phyloP scores from a whole-genome alignment of 2,329 filamentous ascomycete genomes.

The Magnaporthales sp. region DNA sequence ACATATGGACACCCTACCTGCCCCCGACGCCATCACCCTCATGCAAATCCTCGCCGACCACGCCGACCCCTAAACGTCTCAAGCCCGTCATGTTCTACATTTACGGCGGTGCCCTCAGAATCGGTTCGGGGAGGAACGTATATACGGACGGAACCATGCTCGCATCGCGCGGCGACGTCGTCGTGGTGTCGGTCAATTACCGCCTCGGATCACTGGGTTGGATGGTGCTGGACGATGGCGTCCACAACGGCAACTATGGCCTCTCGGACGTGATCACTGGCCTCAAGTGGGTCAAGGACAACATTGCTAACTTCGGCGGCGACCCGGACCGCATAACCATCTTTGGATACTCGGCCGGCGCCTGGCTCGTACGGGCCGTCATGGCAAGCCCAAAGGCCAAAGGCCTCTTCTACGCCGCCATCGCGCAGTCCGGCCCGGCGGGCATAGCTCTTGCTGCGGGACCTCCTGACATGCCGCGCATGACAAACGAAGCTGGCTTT shows the following conservation, averaged over 20 bases:
- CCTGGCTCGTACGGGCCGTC: constrained; percentile 15
- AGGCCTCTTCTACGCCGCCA: constrained; percentile 20
- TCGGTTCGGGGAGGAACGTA: constrained; percentile 30
- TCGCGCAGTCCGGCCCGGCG: constrained; percentile 19
- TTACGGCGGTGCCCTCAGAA: constrained; percentile 32
- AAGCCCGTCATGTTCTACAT: constrained; percentile 39
- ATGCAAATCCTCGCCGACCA: not conserved
- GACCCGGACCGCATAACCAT: constrained; percentile 24
- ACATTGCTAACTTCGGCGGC: constrained; percentile 23
- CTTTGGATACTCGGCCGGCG: constrained; percentile 25
- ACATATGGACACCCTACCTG: constrained; percentile 27
- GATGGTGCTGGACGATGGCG: constrained; percentile 21
- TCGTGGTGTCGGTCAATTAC: constrained; percentile 33
- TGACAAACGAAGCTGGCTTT: constrained; percentile 10
- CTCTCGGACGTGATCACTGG: constrained; percentile 30
- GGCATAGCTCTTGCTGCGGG: constrained; percentile 13
- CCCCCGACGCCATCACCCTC: constrained; percentile 9
- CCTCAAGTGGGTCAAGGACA: constrained; percentile 28
- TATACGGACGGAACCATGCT: constrained; percentile 36
- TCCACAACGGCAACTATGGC: constrained; percentile 31
- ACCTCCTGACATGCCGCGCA: constrained; percentile 4
- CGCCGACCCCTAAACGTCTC: constrained; percentile 16
- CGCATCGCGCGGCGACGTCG: constrained; percentile 34
- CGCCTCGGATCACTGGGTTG: constrained; percentile 20
- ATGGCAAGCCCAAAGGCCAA: constrained; percentile 17